A percentile compares a stretch with the other conserved stretches of the same genome.
phyloP scores from a whole-genome alignment of 2,329 filamentous ascomycete genomes.

The Verticillium dahliae region DNA sequence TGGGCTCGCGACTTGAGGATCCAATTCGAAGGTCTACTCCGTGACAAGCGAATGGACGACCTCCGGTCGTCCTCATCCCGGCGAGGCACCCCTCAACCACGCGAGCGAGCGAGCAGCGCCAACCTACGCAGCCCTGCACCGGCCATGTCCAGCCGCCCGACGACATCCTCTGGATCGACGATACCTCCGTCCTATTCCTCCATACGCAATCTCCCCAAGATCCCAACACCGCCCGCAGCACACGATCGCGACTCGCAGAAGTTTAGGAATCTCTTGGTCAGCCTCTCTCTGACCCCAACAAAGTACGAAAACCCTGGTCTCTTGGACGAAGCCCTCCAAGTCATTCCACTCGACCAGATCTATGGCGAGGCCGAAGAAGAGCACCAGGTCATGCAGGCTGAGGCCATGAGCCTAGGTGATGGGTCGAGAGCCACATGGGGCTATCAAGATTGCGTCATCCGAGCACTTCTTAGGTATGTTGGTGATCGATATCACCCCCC shows the following conservation, averaged over 20 bases:
- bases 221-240: constrained; percentile 65
- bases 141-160: constrained; percentile 34
- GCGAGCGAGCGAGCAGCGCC: constrained; percentile 45
- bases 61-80: constrained; percentile 44
- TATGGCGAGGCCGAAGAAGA: constrained; percentile 95
- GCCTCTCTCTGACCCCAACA: constrained; percentile 78
- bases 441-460: constrained; percentile 94
- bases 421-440: constrained; percentile 84
- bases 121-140: constrained; percentile 36
- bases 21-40: constrained; percentile 81
- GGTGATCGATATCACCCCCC: background rate
- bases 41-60: constrained; percentile 81
- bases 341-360: constrained; percentile 82
- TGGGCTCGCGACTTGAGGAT: constrained; percentile 74
- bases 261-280: constrained; percentile 76
- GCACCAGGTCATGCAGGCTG: constrained; percentile 76
- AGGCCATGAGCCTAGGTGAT: constrained; percentile 80
- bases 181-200: constrained; percentile 43
- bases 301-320: constrained; percentile 96
- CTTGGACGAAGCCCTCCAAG: constrained; percentile 82
- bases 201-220: constrained; percentile 42
- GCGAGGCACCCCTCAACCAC: constrained; percentile 46
- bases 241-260: constrained; percentile 62
- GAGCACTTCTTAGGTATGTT: constrained; percentile 65
- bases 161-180: constrained; percentile 36